Evolutionary conservation across 2,329 filamentous ascomycete species (phyloP).

Genomic region (Neocucurbitaria cava): DNA sequence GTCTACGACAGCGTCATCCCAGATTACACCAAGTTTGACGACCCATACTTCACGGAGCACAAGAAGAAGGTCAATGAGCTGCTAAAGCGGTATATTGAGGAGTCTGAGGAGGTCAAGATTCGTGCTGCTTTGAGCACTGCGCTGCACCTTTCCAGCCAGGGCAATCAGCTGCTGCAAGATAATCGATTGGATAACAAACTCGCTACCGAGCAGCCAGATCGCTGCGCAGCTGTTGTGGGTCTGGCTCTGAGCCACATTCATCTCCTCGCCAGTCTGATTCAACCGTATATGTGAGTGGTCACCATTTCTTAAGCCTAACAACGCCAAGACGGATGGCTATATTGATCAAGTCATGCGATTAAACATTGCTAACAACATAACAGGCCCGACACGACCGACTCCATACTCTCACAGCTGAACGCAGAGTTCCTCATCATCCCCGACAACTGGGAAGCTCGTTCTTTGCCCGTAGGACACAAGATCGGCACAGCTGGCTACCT

Average conservation of each 20-base stretch:
- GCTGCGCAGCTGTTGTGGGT: slow-evolving; percentile 70
- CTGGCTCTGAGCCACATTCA: slow-evolving; percentile 85
- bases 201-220: slow-evolving; percentile 64
- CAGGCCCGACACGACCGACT: slow-evolving; percentile 57
- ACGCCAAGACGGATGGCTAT: neutral
- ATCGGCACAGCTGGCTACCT: slow-evolving; percentile 82
- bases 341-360: neutral
- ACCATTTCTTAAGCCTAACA: neutral
- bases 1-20: slow-evolving; percentile 73
- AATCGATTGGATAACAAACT: slow-evolving; percentile 67
- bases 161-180: slow-evolving; percentile 66
- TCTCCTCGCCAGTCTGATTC: slow-evolving; percentile 78
- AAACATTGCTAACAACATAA: neutral
- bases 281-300: slow-evolving; percentile 73
- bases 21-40: slow-evolving; percentile 65
- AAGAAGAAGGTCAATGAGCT: slow-evolving; percentile 69
- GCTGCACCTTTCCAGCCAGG: slow-evolving; percentile 69
- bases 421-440: slow-evolving; percentile 65
- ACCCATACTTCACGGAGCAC: slow-evolving; percentile 51
- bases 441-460: slow-evolving; percentile 47
- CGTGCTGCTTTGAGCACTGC: slow-evolving; percentile 70
- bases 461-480: slow-evolving; percentile 70
- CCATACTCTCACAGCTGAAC: slow-evolving; percentile 80
- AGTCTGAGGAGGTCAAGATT: slow-evolving; percentile 75
- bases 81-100: slow-evolving; percentile 70